These are phyloP conservation scores for Hymenoscyphus fructigenus DNA, from an alignment of 2,329 filamentous ascomycete species.

Conservation along the genomic window DNA sequence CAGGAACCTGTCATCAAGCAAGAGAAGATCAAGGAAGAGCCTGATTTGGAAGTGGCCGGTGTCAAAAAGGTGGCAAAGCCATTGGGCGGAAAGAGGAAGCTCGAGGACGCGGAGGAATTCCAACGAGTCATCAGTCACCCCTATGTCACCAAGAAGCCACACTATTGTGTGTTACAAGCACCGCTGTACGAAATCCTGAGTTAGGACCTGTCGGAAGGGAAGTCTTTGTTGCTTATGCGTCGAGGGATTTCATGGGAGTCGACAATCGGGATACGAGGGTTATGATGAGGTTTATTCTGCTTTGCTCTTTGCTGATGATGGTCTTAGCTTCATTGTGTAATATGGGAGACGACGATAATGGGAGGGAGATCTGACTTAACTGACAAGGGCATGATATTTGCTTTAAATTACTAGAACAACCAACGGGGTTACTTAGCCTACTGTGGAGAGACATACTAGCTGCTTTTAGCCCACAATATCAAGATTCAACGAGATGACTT, in stretches of 20 bases:
- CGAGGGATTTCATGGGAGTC: background rate
- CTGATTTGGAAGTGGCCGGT: background rate
- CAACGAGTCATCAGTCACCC: background rate
- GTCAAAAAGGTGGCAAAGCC: background rate
- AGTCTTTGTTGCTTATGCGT: background rate
- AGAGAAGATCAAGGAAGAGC: background rate
- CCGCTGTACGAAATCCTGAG: background rate
- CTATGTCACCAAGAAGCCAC: background rate
- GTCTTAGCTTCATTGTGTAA: background rate
- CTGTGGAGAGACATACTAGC: background rate
- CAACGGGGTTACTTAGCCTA: background rate
- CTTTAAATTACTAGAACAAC: background rate
- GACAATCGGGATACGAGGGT: background rate
- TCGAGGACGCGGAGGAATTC: background rate
- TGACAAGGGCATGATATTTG: background rate
- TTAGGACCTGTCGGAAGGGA: background rate
- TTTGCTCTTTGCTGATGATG: background rate
- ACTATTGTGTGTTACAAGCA: background rate
- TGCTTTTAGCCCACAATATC: background rate
- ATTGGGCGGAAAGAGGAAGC: background rate
- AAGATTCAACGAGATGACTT: background rate
- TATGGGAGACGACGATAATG: background rate
- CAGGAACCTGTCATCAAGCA: background rate
- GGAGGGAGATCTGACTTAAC: background rate
- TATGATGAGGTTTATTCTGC: background rate